phyloP scores from a whole-genome alignment of 805 yeast genomes.

The Myxozyma melibiosi region DNA sequence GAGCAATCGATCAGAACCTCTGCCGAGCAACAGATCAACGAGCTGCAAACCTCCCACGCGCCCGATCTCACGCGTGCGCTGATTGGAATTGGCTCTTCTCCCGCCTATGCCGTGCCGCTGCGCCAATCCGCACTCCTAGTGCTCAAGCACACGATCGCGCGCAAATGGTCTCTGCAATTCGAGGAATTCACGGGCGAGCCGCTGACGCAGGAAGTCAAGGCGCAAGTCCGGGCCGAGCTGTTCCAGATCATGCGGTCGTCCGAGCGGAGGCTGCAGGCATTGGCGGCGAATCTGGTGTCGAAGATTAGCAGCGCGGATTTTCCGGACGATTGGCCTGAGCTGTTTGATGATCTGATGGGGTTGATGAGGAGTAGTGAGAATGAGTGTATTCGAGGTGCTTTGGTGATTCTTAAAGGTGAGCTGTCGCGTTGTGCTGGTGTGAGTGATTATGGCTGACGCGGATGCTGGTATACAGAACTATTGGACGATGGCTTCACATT shows the following conservation, averaged over 20 bases:
- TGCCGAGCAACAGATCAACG: constrained; percentile 19
- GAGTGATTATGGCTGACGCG: background rate
- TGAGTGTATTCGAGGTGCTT: constrained; percentile 19
- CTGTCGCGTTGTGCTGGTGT: background rate
- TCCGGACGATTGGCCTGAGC: constrained; percentile 94
- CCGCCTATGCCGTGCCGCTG: constrained; percentile 5
- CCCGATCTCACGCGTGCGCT: constrained; percentile 17
- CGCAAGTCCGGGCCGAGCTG: constrained; percentile 11
- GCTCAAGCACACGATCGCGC: constrained; percentile 17
- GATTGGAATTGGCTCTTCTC: constrained; percentile 10
- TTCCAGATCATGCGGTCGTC: constrained; percentile 34
- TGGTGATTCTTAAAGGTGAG: constrained; percentile 24
- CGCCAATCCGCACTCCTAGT: constrained; percentile 28
- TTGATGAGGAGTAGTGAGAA: constrained; percentile 50
- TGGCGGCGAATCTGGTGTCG: constrained; percentile 73
- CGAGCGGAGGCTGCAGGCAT: constrained; percentile 62
- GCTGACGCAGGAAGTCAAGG: constrained; percentile 16
- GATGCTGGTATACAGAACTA: constrained; percentile 54
- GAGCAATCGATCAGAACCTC: constrained; percentile 17
- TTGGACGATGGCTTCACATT: constrained; percentile 86
- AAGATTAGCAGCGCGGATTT: constrained; percentile 87
- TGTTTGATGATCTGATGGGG: constrained; percentile 53
- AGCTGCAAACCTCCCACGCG: constrained; percentile 10
- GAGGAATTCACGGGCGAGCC: constrained; percentile 26
- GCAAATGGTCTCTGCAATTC: constrained; percentile 33